Conservation (phyloP, 2,329 filamentous ascomycete species). For the Colletotrichum incanum region DNA sequence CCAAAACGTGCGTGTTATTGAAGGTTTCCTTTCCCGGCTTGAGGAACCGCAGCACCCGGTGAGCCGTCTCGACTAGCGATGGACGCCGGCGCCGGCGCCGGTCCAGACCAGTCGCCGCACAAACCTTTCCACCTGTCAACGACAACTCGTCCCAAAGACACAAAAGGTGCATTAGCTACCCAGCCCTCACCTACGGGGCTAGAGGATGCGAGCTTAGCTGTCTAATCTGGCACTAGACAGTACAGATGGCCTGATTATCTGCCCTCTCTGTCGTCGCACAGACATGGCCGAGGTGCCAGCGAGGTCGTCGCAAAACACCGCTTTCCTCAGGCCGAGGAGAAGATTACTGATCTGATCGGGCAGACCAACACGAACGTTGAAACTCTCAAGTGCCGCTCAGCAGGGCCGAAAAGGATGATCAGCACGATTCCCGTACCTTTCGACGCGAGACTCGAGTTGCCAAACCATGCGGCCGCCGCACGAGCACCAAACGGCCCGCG, state of each 20-base stretch:
- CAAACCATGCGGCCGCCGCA: not conserved
- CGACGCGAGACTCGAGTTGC: not conserved
- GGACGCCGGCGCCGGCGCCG: constrained; percentile 23
- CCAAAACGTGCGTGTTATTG: not conserved
- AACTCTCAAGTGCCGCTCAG: not conserved
- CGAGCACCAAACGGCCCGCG: not conserved
- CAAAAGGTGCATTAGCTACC: not conserved
- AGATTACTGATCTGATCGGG: not conserved
- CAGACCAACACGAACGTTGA: not conserved
- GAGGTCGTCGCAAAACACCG: constrained; percentile 1
- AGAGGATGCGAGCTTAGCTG: not conserved
- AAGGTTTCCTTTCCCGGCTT: not conserved
- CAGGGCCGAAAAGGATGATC: not conserved
- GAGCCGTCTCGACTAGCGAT: not conserved
- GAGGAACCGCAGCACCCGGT: not conserved
- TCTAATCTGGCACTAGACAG: constrained; percentile 7
- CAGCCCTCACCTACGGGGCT: constrained; percentile 20
- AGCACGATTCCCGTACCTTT: not conserved
- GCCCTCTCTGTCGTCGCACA: constrained; percentile 19
- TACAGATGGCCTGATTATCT: constrained; percentile 36
- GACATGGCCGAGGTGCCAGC: constrained; percentile 12
- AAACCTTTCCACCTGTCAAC: constrained; percentile 27
- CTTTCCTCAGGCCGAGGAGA: not conserved
- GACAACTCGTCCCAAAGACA: constrained; percentile 21
- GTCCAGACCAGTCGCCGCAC: constrained; percentile 28